Evolutionary conservation across 129 eudicot genomes (phyloP).

Genomic region (Tagetes patula): DNA sequence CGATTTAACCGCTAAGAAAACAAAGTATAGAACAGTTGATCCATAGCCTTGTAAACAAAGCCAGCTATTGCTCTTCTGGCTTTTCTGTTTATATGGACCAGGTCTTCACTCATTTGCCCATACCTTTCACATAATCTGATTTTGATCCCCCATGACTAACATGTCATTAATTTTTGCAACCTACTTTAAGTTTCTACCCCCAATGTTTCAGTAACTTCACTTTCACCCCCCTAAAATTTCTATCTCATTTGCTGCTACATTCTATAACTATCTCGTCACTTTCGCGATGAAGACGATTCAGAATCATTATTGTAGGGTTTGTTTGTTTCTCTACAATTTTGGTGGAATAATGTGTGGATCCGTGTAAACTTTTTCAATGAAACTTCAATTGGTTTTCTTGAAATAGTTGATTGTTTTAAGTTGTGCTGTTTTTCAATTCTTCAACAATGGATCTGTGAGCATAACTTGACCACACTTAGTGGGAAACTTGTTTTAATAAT

Average conservation of each 20-base stretch:
- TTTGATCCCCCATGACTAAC: conserved; percentile 1
- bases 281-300: neutral
- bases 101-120: conserved; percentile 29
- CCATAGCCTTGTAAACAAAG: conserved; percentile 18
- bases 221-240: neutral
- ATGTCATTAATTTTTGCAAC: conserved; percentile 21
- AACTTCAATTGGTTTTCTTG: too few relatives aligned
- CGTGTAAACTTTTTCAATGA: neutral
- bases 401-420: too few relatives aligned
- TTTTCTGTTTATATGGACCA: conserved; percentile 27
- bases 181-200: conserved; percentile 29
- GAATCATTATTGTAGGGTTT: too few relatives aligned
- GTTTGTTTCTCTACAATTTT: too few relatives aligned
- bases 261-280: neutral
- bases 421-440: neutral
- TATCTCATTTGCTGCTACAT: neutral
- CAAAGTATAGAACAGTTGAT: conserved; percentile 27
- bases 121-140: conserved; percentile 24
- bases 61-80: conserved; percentile 41
- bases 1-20: neutral
- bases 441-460: neutral
- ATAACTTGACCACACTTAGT: too few relatives aligned
- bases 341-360: too few relatives aligned
- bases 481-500: too few relatives aligned
- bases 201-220: neutral